Percentiles rank a stretch among this genome's conserved stretches.
Conservation (phyloP, 345 rosid genomes). For the Mallotus nudiflorus region DNA sequence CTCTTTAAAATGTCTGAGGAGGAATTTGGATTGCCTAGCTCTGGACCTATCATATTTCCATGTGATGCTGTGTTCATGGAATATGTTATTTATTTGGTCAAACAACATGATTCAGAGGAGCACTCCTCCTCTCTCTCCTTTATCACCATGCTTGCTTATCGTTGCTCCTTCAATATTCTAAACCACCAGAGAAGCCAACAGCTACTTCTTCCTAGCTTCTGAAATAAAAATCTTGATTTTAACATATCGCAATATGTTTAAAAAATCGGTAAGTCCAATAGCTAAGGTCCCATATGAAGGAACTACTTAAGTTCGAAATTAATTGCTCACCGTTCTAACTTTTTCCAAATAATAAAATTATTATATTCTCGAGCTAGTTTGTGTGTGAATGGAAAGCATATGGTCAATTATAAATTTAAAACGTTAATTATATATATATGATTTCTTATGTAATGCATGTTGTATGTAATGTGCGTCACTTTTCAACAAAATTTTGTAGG, state of each 20-base stretch:
- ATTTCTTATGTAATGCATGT: too few species aligned
- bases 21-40: slow-evolving; percentile 18
- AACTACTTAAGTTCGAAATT: not conserved
- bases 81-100: slow-evolving; percentile 4
- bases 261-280: too few species aligned
- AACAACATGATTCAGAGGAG: not conserved
- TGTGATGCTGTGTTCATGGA: slow-evolving; percentile 21
- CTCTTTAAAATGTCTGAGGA: slow-evolving; percentile 18
- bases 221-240: too few species aligned
- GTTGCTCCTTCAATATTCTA: not conserved
- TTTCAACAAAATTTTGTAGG: too few species aligned
- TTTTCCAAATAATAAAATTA: too few species aligned
- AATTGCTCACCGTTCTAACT: not conserved
- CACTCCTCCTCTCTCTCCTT: not conserved
- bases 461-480: too few species aligned
- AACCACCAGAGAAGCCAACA: not conserved
- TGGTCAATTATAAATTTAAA: too few species aligned
- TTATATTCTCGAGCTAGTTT: too few species aligned
- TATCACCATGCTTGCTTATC: not conserved
- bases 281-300: not conserved
- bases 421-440: too few species aligned
- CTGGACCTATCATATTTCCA: slow-evolving; percentile 20
- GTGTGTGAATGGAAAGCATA: too few species aligned
- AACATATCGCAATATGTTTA: too few species aligned
- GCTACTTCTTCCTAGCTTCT: not conserved